Evolutionary conservation across 1,284 basidiomycete species (phyloP).

Genomic region (Ustilago nuda): DNA sequence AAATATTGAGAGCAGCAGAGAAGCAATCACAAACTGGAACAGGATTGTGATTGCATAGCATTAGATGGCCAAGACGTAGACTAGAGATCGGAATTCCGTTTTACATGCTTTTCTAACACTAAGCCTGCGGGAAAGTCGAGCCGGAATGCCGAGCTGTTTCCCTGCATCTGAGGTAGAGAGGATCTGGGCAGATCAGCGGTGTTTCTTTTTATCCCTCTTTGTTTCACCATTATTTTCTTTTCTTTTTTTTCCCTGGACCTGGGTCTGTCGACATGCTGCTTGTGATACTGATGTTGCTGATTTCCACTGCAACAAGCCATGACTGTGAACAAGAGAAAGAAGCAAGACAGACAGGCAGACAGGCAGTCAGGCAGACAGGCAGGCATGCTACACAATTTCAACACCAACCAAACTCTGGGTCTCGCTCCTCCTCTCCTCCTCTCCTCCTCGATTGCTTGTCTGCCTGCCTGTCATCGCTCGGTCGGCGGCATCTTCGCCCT

Average conservation of each 20-base stretch:
- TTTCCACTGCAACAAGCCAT: neutral
- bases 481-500: slow-evolving; percentile 31
- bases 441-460: slow-evolving; percentile 16
- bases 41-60: neutral
- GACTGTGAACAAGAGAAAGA: no score
- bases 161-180: slow-evolving; percentile 1
- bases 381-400: neutral
- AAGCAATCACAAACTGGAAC: neutral
- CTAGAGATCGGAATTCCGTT: slow-evolving; percentile 14
- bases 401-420: neutral
- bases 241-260: neutral
- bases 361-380: neutral
- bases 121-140: neutral
- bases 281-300: neutral
- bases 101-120: neutral
- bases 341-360: no score
- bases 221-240: neutral
- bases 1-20: slow-evolving; percentile 17
- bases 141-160: slow-evolving; percentile 6
- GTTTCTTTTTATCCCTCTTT: neutral
- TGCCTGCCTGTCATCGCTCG: slow-evolving; percentile 9
- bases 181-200: slow-evolving; percentile 1
- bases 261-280: slow-evolving; percentile 6
- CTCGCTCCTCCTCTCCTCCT: neutral
- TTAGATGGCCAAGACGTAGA: slow-evolving; percentile 4